Evolutionary conservation across 2,329 filamentous ascomycete species (phyloP).

Genomic region (Cadophora luteo-olivacea): DNA sequence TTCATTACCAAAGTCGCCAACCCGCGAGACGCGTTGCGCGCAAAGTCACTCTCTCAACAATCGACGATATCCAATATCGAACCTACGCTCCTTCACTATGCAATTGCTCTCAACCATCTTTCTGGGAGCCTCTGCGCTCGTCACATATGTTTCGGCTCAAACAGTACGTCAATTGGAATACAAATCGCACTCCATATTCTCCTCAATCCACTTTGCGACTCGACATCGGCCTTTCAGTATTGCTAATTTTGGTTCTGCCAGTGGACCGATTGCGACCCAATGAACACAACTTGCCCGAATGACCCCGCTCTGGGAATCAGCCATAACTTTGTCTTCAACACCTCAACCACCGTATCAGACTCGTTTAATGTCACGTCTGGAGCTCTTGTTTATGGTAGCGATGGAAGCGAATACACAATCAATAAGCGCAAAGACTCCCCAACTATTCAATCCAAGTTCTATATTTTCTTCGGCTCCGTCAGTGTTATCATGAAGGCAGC

Average conservation of each 20-base stretch:
- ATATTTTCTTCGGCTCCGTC: conserved; percentile 84
- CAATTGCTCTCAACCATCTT: conserved; percentile 35
- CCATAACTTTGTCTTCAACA: conserved; percentile 69
- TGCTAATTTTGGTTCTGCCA: not conserved
- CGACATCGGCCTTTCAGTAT: not conserved
- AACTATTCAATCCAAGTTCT: conserved; percentile 80
- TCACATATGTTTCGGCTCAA: conserved; percentile 66
- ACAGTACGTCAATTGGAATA: conserved; percentile 44
- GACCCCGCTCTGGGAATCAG: conserved; percentile 73
- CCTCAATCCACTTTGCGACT: not conserved
- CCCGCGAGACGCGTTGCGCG: conserved; percentile 20
- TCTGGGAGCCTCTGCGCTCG: conserved; percentile 27
- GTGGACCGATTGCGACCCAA: conserved; percentile 81
- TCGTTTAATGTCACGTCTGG: conserved; percentile 76
- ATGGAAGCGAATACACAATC: conserved; percentile 78
- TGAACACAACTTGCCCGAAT: conserved; percentile 71
- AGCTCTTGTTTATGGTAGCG: conserved; percentile 63
- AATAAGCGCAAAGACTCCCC: conserved; percentile 74
- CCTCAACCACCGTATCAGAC: conserved; percentile 55
- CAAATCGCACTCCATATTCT: not conserved
- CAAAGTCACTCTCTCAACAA: conserved; percentile 19
- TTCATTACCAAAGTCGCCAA: not conserved
- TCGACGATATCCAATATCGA: conserved; percentile 12
- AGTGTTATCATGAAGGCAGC: conserved; percentile 82
- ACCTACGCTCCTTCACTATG: conserved; percentile 33